Percentiles rank a stretch among this genome's conserved stretches.
phyloP scores from a whole-genome alignment of 2,329 filamentous ascomycete species.

The Thelonectria blattea region DNA sequence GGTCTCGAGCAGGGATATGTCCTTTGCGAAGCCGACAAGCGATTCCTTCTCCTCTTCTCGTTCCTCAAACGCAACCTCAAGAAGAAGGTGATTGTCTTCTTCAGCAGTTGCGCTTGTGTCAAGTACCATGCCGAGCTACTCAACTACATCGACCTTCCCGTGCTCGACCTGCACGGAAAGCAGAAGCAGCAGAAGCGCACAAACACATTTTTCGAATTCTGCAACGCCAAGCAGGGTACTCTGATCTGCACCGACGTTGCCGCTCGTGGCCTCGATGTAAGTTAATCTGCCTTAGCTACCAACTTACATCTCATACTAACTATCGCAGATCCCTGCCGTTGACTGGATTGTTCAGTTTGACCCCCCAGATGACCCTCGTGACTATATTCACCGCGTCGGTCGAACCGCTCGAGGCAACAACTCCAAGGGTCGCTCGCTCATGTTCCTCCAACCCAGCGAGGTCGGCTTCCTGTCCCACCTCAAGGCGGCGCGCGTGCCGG shows the following conservation, averaged over 20 bases:
- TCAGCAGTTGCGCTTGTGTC: constrained; percentile 89
- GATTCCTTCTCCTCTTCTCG: constrained; percentile 91
- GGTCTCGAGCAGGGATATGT: constrained; percentile 96
- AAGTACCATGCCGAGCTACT: constrained; percentile 96
- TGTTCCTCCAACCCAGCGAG: constrained; percentile 93
- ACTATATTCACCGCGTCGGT: constrained; percentile 96
- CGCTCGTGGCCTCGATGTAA: constrained; percentile 85
- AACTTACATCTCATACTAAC: constrained; percentile 22
- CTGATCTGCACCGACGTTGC: constrained; percentile 97
- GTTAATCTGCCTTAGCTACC: constrained; percentile 38
- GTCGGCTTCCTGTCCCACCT: constrained; percentile 91
- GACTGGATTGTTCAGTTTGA: constrained; percentile 98
- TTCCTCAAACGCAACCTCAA: constrained; percentile 89
- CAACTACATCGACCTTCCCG: constrained; percentile 95
- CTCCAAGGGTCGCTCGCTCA: constrained; percentile 83
- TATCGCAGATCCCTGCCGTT: constrained; percentile 78
- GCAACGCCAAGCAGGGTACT: constrained; percentile 76
- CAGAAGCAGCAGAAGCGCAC: constrained; percentile 99
- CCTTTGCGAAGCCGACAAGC: constrained; percentile 89
- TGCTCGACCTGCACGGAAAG: constrained; percentile 88
- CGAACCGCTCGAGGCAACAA: constrained; percentile 87
- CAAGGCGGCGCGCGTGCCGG: constrained; percentile 88
- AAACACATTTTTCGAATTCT: constrained; percentile 97
- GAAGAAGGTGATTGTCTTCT: constrained; percentile 98
- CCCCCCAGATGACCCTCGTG: constrained; percentile 85